Evolutionary conservation across 2,329 filamentous ascomycete species (phyloP).

Genomic region (Aspergillus sp.): DNA sequence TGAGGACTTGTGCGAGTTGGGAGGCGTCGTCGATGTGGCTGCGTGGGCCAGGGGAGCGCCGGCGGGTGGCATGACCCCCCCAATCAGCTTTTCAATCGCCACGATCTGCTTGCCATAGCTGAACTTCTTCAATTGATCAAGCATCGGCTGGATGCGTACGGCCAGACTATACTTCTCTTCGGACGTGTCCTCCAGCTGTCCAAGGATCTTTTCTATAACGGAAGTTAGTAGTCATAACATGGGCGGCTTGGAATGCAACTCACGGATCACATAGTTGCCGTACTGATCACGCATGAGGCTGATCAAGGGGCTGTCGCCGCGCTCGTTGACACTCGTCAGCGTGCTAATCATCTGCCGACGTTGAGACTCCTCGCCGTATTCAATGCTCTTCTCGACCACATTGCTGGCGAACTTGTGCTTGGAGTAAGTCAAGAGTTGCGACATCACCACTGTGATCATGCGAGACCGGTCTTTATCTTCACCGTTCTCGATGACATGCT

Average conservation of each 20-base stretch:
- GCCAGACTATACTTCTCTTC: constrained; percentile 61
- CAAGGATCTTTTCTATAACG: constrained; percentile 75
- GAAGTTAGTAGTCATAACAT: constrained; percentile 28
- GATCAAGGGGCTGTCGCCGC: constrained; percentile 70
- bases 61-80: constrained; percentile 32
- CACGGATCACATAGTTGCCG: constrained; percentile 96
- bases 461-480: constrained; percentile 69
- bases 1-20: constrained; percentile 44
- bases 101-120: constrained; percentile 67
- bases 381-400: constrained; percentile 90
- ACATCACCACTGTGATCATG: constrained; percentile 73
- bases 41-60: constrained; percentile 31
- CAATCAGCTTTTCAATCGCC: constrained; percentile 62
- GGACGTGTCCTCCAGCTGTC: constrained; percentile 56
- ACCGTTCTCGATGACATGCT: constrained; percentile 84
- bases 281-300: constrained; percentile 85
- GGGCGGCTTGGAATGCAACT: constrained; percentile 46
- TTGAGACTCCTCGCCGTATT: constrained; percentile 69
- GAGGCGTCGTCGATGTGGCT: constrained; percentile 41
- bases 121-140: constrained; percentile 64
- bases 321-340: constrained; percentile 61
- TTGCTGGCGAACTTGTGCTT: constrained; percentile 98
- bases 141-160: constrained; percentile 64
- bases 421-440: constrained; percentile 72
- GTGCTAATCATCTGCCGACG: constrained; percentile 67